Evolutionary conservation across 805 yeast species (phyloP).

Genomic region (Yamadazyma laniorum): DNA sequence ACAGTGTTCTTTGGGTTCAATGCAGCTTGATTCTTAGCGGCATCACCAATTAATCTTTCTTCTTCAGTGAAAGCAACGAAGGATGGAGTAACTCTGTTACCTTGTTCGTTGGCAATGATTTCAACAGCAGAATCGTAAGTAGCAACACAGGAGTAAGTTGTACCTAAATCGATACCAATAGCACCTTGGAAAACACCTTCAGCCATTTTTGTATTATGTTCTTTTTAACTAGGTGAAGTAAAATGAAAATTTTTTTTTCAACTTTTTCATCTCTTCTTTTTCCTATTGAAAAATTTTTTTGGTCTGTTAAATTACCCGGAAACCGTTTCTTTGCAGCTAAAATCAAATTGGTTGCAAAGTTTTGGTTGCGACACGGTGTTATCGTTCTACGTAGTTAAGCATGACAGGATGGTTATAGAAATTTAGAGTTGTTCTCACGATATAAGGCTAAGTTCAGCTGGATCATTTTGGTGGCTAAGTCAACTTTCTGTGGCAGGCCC

Average conservation of each 20-base stretch:
- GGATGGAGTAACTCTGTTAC: constrained; percentile 52
- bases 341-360: constrained; percentile 2
- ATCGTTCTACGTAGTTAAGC: no score
- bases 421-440: constrained; percentile 2
- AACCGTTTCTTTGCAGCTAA: constrained; percentile 9
- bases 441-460: constrained; percentile 6
- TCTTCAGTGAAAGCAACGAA: constrained; percentile 49
- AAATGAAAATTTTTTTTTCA: constrained; percentile 12
- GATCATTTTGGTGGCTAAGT: constrained; percentile 16
- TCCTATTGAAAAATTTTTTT: constrained; percentile 6
- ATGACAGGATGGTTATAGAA: not conserved
- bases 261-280: constrained; percentile 6
- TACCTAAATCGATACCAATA: constrained; percentile 54
- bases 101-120: constrained; percentile 51
- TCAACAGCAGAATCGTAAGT: constrained; percentile 50
- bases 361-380: no score
- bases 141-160: constrained; percentile 52
- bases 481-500: constrained; percentile 17
- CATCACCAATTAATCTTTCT: constrained; percentile 53
- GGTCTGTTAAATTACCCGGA: constrained; percentile 9
- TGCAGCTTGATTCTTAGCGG: constrained; percentile 52
- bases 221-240: constrained; percentile 8
- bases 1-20: constrained; percentile 50
- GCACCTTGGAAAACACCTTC: constrained; percentile 99
- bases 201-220: constrained; percentile 56